Base-by-base conservation (phyloP, 352 stramenopile species). In the Globisporangium cylindrosporum region DNA sequence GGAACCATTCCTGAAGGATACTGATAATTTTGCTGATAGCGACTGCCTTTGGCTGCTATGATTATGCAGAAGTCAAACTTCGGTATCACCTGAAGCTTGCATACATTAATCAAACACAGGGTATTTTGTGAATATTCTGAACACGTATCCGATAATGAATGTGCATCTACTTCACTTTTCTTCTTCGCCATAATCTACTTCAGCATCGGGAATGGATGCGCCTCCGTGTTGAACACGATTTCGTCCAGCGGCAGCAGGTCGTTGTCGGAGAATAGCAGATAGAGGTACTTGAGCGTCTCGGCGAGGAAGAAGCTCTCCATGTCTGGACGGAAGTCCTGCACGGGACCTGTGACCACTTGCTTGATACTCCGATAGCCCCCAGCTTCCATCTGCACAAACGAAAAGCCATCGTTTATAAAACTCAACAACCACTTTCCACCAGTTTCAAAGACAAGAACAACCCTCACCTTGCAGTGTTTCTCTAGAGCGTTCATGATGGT, bases 261-360 rank as follows among this genome's bases (percentile, higher is more conserved):
- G 41, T 89, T 82, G 41, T 92, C 82, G 29, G 77, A 88, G 70
- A 97, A 97, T 32, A 97, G 79, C 67, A 97, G 66, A 63, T 92
- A 97, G 14, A 98, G 78, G 68, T 98, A 98, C 74, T 98, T 98
- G 70, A 98, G 77, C 46, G 93, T 98, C 79, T 98, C 91, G n/a
- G 84, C 88, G 51, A 97, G 56, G 72, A 98, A 97, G 59, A 93
- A 98, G 29, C 85, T 97, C 49, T 95, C 86, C 88, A 97, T 97
- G 0, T 76, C 72, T 5, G 56, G 62, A 1, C 70, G 62, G n/a
- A 78, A 74, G 12, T 71, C 76, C 25, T 62, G 59, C n/a, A 66
- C 61, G 6, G 65, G 54, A 14, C 72, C 72, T 8, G 69, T 41
- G 64, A 76, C 81, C 10, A 97, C 89, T 70, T 89, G 69, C 15